These are phyloP conservation scores for Epichloe hybrida DNA, from an alignment of 2,329 filamentous ascomycete genomes.

Conservation along the genomic window DNA sequence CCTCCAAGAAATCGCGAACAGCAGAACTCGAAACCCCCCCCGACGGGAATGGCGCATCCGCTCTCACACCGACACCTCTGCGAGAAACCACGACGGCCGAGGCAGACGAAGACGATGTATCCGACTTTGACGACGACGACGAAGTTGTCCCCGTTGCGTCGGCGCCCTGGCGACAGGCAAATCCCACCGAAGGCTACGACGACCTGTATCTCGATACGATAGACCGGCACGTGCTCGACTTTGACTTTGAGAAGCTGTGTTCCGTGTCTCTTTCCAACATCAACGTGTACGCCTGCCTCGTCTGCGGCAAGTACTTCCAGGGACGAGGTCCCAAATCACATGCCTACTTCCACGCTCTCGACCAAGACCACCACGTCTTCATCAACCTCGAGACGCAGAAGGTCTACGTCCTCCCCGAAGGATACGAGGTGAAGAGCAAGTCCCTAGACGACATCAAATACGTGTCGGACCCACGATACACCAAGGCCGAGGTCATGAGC, in stretches of 20 bases:
- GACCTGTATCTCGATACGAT: slow-evolving; percentile 98
- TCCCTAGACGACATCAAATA: slow-evolving; percentile 97
- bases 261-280: slow-evolving; percentile 94
- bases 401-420: slow-evolving; percentile 86
- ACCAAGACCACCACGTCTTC: slow-evolving; percentile 91
- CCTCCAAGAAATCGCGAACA: slow-evolving; percentile 43
- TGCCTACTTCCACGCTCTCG: slow-evolving; percentile 93
- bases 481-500: slow-evolving; percentile 63
- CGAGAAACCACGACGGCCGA: slow-evolving; percentile 8
- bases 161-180: slow-evolving; percentile 53
- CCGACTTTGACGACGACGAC: slow-evolving; percentile 29
- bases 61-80: slow-evolving; percentile 11
- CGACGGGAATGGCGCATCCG: slow-evolving; percentile 18
- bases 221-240: slow-evolving; percentile 82
- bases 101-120: slow-evolving; percentile 16
- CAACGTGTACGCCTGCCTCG: slow-evolving; percentile 94
- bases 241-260: slow-evolving; percentile 98
- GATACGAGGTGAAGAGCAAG: slow-evolving; percentile 90
- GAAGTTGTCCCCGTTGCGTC: slow-evolving; percentile 24
- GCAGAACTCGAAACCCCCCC: slow-evolving; percentile 30
- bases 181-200: slow-evolving; percentile 76
- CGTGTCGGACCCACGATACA: slow-evolving; percentile 82
- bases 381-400: slow-evolving; percentile 93
- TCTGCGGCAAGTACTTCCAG: slow-evolving; percentile 97
- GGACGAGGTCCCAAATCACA: slow-evolving; percentile 87